These are phyloP conservation scores for Westerdykella aurantiaca DNA, from an alignment of 2,329 filamentous ascomycete genomes.

Conservation along the genomic window DNA sequence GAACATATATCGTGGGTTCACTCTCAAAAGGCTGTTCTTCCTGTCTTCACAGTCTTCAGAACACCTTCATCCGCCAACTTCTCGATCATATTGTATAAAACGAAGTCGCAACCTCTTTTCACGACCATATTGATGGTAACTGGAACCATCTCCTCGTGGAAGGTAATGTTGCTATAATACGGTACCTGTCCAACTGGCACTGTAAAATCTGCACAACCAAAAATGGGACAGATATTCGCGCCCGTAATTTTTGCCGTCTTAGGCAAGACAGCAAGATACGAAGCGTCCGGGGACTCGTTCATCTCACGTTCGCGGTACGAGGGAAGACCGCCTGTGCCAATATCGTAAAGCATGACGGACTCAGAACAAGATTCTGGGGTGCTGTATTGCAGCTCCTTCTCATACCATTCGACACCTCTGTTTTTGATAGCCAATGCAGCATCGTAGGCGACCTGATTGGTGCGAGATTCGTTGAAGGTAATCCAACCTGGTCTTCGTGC, in stretches of 20 bases:
- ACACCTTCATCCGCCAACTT: slow-evolving; percentile 38
- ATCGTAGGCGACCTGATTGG: slow-evolving; percentile 15
- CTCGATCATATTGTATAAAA: slow-evolving; percentile 40
- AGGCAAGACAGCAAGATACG: slow-evolving; percentile 31
- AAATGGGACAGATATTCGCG: slow-evolving; percentile 34
- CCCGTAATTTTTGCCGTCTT: slow-evolving; percentile 26
- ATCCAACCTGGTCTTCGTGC: slow-evolving; percentile 29
- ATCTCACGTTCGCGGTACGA: slow-evolving; percentile 36
- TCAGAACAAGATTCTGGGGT: slow-evolving; percentile 39
- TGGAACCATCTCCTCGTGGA: slow-evolving; percentile 38
- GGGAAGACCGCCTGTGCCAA: slow-evolving; percentile 40
- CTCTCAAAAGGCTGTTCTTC: slow-evolving; percentile 34
- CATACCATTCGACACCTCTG: slow-evolving; percentile 35
- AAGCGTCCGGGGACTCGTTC: slow-evolving; percentile 26
- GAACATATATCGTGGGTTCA: too few relatives aligned
- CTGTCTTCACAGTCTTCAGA: slow-evolving; percentile 36
- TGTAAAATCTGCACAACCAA: slow-evolving; percentile 39
- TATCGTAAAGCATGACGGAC: slow-evolving; percentile 39
- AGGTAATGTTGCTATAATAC: slow-evolving; percentile 38
- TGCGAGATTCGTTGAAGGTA: slow-evolving; percentile 19
- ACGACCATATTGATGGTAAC: slow-evolving; percentile 42
- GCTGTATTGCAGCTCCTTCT: slow-evolving; percentile 32
- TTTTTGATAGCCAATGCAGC: slow-evolving; percentile 26
- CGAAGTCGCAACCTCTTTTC: slow-evolving; percentile 41
- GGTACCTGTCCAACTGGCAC: slow-evolving; percentile 42